Evolutionary conservation across 345 rosid species (phyloP).

Genomic region (Eutrema japonicum): DNA sequence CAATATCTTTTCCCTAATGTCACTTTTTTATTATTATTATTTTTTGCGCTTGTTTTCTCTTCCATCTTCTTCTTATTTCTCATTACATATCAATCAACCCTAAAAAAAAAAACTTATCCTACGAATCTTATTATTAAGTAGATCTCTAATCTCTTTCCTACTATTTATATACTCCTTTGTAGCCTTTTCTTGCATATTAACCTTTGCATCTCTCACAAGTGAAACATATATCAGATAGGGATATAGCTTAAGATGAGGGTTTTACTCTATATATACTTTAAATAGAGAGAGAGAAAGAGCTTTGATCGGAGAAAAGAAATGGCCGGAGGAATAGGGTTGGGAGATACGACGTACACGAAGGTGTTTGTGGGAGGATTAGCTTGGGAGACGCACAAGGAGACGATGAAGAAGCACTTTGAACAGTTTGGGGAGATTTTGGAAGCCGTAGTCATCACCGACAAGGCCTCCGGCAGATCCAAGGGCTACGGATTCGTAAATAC

Average conservation of each 20-base stretch:
- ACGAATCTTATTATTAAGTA: slow-evolving; percentile 20
- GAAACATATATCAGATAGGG: slow-evolving; percentile 8
- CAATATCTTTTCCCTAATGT: background rate
- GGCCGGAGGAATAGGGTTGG: slow-evolving; percentile 51
- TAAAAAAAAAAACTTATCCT: slow-evolving; percentile 27
- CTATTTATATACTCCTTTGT: slow-evolving; percentile 40
- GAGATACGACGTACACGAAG: slow-evolving; percentile 91
- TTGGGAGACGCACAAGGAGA: slow-evolving; percentile 97
- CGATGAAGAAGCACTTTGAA: slow-evolving; percentile 91
- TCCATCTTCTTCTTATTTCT: slow-evolving; percentile 25
- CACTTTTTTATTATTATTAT: slow-evolving; percentile 18
- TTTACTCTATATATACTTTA: background rate
- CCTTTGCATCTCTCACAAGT: slow-evolving; percentile 29
- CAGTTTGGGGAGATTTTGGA: slow-evolving; percentile 97
- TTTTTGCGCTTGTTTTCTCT: background rate
- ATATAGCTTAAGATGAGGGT: slow-evolving; percentile 23
- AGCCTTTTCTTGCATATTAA: slow-evolving; percentile 34
- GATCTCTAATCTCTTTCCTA: slow-evolving; percentile 33
- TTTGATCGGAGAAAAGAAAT: slow-evolving; percentile 34
- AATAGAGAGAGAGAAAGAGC: slow-evolving; percentile 8
- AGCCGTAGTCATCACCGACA: slow-evolving; percentile 96
- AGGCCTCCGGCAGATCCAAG: slow-evolving; percentile 97
- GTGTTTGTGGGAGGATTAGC: slow-evolving; percentile 98
- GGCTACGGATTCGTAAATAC: slow-evolving; percentile 88
- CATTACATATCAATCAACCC: slow-evolving; percentile 37